Evolutionary conservation across 2,329 filamentous ascomycete species (phyloP).

Genomic region (Lizonia empirigonia): DNA sequence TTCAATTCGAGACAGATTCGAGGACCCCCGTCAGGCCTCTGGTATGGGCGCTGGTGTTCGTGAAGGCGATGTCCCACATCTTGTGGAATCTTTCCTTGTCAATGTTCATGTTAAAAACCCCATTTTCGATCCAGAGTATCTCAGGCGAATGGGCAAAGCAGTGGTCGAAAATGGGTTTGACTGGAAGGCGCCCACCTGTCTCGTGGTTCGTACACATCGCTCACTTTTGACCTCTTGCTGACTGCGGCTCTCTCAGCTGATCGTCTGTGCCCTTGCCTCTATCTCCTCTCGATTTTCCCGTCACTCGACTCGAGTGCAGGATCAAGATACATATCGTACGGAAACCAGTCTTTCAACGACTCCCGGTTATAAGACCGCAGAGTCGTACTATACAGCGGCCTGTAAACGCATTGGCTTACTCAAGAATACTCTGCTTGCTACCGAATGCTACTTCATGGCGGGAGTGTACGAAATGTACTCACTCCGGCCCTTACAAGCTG

Average conservation of each 20-base stretch:
- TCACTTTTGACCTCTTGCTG: neutral
- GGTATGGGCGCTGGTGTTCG: conserved; percentile 23
- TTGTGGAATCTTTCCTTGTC: conserved; percentile 37
- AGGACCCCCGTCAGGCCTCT: neutral
- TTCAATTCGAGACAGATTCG: conserved; percentile 3
- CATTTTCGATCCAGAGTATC: conserved; percentile 34
- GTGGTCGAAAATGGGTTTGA: conserved; percentile 33
- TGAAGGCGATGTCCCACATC: conserved; percentile 34
- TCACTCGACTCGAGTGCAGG: conserved; percentile 16
- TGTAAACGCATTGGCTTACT: conserved; percentile 42
- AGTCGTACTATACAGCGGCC: conserved; percentile 39
- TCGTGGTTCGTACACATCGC: conserved; percentile 30
- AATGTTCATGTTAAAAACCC: conserved; percentile 47
- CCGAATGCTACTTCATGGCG: conserved; percentile 42
- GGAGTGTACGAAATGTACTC: conserved; percentile 47
- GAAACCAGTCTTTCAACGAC: conserved; percentile 17
- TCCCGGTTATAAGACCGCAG: conserved; percentile 27
- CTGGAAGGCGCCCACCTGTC: conserved; percentile 38
- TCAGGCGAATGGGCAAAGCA: conserved; percentile 27
- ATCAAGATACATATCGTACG: neutral
- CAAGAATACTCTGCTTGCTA: conserved; percentile 32
- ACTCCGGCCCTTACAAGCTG: conserved; percentile 39
- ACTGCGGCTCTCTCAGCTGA: conserved; percentile 23
- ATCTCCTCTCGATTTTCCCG: conserved; percentile 37
- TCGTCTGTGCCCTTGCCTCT: conserved; percentile 41